Conservation (phyloP, 441 rosid species). For the Geranium incanum region DNA sequence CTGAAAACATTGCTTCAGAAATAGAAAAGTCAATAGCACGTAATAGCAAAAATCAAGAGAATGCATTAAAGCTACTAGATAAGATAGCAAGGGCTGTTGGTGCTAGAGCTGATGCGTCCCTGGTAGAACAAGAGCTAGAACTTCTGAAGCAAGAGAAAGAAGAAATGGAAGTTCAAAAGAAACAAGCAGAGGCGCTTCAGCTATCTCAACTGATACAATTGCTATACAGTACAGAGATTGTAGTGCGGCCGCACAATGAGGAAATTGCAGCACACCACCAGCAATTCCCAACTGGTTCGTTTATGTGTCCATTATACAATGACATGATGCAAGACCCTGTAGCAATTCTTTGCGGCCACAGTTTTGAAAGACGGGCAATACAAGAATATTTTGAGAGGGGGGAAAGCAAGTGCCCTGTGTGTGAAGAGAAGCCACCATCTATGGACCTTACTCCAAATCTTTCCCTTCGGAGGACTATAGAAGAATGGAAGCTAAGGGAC, state of each 20-base stretch:
- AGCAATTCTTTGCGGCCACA: slow-evolving; percentile 39
- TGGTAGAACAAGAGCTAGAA: slow-evolving; percentile 34
- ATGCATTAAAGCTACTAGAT: slow-evolving; percentile 32
- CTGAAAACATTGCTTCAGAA: slow-evolving; percentile 32
- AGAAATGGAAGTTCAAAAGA: slow-evolving; percentile 44
- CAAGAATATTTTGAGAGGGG: slow-evolving; percentile 32
- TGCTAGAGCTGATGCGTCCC: slow-evolving; percentile 22
- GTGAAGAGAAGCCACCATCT: slow-evolving; percentile 33
- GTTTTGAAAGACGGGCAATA: slow-evolving; percentile 49
- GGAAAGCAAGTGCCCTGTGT: slow-evolving; percentile 36
- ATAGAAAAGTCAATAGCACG: slow-evolving; percentile 28
- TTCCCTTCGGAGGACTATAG: slow-evolving; percentile 36
- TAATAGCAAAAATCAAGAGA: slow-evolving; percentile 22
- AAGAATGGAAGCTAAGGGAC: slow-evolving; percentile 41
- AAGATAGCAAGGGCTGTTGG: slow-evolving; percentile 41
- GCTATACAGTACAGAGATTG: slow-evolving; percentile 34
- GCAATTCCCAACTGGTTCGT: slow-evolving; percentile 30
- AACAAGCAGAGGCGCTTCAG: slow-evolving; percentile 48
- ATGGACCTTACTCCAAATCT: slow-evolving; percentile 38
- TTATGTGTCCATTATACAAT: slow-evolving; percentile 38
- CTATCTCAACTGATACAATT: slow-evolving; percentile 36
- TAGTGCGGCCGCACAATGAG: slow-evolving; percentile 25
- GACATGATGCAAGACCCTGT: slow-evolving; percentile 47
- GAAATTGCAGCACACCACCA: slow-evolving; percentile 18
- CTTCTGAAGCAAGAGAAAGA: slow-evolving; percentile 39